A percentile compares a stretch with the other conserved stretches of the same genome.
phyloP scores from a whole-genome alignment of 73 alveolate species.

The Urostyla sp. region DNA sequence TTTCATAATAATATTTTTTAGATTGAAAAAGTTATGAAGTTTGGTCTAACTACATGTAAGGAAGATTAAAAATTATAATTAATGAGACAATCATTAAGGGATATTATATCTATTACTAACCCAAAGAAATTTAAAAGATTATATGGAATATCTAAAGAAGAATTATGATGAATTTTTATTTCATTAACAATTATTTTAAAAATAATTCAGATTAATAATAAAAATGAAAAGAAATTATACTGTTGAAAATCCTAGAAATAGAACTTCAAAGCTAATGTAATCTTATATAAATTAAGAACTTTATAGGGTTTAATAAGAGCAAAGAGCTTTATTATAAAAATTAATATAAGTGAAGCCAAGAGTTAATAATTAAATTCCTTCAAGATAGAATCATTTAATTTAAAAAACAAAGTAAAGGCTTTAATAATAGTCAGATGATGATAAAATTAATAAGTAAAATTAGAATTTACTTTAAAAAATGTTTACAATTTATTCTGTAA shows the following conservation, averaged over 20 bases:
- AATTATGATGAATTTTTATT: neutral
- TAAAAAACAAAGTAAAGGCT: slow-evolving; percentile 32
- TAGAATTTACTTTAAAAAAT: slow-evolving; percentile 22
- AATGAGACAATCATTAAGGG: slow-evolving; percentile 44
- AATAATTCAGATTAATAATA: neutral
- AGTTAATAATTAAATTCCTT: slow-evolving; percentile 7
- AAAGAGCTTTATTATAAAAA: slow-evolving; percentile 2
- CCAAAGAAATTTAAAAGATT: slow-evolving; percentile 6
- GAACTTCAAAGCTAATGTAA: slow-evolving; percentile 22
- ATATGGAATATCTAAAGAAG: neutral
- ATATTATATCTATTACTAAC: slow-evolving; percentile 10
- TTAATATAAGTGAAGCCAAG: slow-evolving; percentile 4
- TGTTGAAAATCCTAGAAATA: slow-evolving; percentile 20
- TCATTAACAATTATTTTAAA: too few species aligned
- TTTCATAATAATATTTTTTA: too few species aligned
- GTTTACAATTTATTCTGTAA: slow-evolving; percentile 42
- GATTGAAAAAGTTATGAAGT: slow-evolving; percentile 40
- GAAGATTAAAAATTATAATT: slow-evolving; percentile 26
- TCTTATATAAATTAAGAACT: neutral
- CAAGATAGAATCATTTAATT: slow-evolving; percentile 4
- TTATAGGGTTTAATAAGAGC: slow-evolving; percentile 16
- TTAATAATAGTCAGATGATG: neutral
- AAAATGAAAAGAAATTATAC: slow-evolving; percentile 31
- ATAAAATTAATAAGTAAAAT: slow-evolving; percentile 8
- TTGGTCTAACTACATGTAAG: slow-evolving; percentile 27